phyloP scores from a whole-genome alignment of 1,284 basidiomycete genomes.

The Sporisorium graminicola region DNA sequence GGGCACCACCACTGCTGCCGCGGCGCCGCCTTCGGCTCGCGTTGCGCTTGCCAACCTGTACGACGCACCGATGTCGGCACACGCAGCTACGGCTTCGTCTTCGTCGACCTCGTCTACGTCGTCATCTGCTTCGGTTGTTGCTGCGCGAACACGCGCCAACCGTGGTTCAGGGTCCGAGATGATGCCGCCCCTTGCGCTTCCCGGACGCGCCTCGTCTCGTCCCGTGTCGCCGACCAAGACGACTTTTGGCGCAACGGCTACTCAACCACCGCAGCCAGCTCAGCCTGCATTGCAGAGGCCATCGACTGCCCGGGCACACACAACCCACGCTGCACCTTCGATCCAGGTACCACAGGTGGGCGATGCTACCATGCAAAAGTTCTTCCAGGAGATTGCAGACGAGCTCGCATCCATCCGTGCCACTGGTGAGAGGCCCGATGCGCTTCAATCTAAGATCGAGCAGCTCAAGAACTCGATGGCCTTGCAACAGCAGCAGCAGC shows the following conservation, averaged over 20 bases:
- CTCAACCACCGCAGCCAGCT: slow-evolving; percentile 22
- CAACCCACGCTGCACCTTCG: slow-evolving; percentile 57
- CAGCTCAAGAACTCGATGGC: slow-evolving; percentile 70
- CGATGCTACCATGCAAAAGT: slow-evolving; percentile 80
- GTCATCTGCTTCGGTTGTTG: slow-evolving; percentile 13
- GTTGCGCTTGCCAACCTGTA: slow-evolving; percentile 35
- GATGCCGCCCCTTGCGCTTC: slow-evolving; percentile 42
- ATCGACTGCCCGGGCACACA: slow-evolving; percentile 43
- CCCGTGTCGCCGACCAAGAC: slow-evolving; percentile 51
- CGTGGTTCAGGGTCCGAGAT: slow-evolving; percentile 41
- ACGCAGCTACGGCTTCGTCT: slow-evolving; percentile 16
- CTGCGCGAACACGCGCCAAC: slow-evolving; percentile 33
- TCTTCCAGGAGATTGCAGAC: slow-evolving; percentile 84
- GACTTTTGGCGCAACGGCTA: slow-evolving; percentile 23
- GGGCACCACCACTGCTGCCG: slow-evolving; percentile 12
- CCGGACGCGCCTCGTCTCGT: slow-evolving; percentile 46
- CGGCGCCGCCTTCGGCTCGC: slow-evolving; percentile 35
- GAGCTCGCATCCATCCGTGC: slow-evolving; percentile 78
- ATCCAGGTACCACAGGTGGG: slow-evolving; percentile 64
- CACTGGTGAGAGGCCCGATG: slow-evolving; percentile 59
- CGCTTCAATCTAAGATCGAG: slow-evolving; percentile 72
- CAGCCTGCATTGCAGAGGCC: slow-evolving; percentile 27
- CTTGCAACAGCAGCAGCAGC: slow-evolving; percentile 29
- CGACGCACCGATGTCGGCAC: slow-evolving; percentile 24
- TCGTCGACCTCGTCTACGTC: slow-evolving; percentile 25